phyloP scores from a whole-genome alignment of 257 asterid species.

The Cordia subcordata region DNA sequence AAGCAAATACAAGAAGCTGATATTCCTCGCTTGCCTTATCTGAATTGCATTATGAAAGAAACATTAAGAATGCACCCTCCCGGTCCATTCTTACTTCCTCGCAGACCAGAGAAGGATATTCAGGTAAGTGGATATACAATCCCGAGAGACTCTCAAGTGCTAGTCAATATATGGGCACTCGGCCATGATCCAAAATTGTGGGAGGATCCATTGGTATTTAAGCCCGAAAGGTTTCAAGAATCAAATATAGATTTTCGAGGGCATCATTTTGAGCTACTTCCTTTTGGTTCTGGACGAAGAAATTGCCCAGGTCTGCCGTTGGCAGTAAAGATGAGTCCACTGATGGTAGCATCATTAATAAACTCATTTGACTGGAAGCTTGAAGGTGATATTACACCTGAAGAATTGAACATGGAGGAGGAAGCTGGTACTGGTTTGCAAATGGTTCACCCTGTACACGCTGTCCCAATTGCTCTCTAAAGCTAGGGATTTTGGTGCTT shows the following conservation, averaged over 20 bases:
- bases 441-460: constrained; percentile 20
- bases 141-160: constrained; percentile 48
- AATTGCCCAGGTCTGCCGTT: constrained; percentile 32
- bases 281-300: constrained; percentile 58
- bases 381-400: constrained; percentile 18
- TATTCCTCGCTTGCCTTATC: constrained; percentile 44
- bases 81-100: constrained; percentile 63
- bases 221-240: constrained; percentile 54
- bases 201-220: constrained; percentile 50
- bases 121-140: constrained; percentile 44
- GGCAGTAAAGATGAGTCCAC: constrained; percentile 21
- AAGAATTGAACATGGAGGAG: constrained; percentile 29
- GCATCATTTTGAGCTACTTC: constrained; percentile 54
- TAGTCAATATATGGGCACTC: constrained; percentile 60
- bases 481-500: neutral
- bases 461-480: constrained; percentile 14
- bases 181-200: constrained; percentile 52
- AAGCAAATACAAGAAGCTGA: constrained; percentile 46
- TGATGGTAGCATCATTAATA: constrained; percentile 22
- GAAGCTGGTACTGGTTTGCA: constrained; percentile 28
- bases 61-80: constrained; percentile 65
- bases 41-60: constrained; percentile 54
- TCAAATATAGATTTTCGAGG: constrained; percentile 49
- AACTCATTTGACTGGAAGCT: constrained; percentile 31
- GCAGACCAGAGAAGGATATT: constrained; percentile 38